Conservation (phyloP, 768 basidiomycete genomes). For the Termitomyces sp. region DNA sequence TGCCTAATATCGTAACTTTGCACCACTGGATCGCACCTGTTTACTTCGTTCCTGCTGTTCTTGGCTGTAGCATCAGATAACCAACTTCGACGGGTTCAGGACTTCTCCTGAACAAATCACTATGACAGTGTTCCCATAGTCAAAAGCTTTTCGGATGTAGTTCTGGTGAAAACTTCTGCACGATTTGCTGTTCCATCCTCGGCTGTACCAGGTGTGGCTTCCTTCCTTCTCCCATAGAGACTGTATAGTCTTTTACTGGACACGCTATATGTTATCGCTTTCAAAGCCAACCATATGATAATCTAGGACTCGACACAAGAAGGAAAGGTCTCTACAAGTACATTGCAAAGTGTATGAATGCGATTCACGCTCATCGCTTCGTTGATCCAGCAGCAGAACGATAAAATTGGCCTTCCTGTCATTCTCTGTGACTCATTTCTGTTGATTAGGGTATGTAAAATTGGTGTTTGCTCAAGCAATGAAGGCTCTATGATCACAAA, state of each 20-base stretch:
- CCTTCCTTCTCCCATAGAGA: not conserved
- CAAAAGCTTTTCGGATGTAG: too few relatives aligned
- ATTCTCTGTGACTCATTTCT: not conserved
- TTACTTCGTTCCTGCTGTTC: not conserved
- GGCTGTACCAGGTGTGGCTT: not conserved
- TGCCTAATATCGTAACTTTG: too few relatives aligned
- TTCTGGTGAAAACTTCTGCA: too few relatives aligned
- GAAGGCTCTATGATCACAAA: not conserved
- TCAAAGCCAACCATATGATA: not conserved
- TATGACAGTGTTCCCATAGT: too few relatives aligned
- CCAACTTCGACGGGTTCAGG: too few relatives aligned
- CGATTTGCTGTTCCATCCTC: not conserved
- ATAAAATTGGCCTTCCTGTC: not conserved
- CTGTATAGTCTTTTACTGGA: not conserved
- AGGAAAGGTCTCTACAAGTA: not conserved
- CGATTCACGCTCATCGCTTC: not conserved
- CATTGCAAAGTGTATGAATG: too few relatives aligned
- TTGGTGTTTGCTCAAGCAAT: not conserved
- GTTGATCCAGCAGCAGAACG: not conserved
- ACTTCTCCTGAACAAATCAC: too few relatives aligned
- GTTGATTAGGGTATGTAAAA: not conserved
- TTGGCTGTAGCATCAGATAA: too few relatives aligned
- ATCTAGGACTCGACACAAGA: not conserved
- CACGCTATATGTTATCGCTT: not conserved
- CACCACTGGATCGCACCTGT: not conserved